Conservation (phyloP, 345 rosid species). For the Zanthoxylum bungeanum region DNA sequence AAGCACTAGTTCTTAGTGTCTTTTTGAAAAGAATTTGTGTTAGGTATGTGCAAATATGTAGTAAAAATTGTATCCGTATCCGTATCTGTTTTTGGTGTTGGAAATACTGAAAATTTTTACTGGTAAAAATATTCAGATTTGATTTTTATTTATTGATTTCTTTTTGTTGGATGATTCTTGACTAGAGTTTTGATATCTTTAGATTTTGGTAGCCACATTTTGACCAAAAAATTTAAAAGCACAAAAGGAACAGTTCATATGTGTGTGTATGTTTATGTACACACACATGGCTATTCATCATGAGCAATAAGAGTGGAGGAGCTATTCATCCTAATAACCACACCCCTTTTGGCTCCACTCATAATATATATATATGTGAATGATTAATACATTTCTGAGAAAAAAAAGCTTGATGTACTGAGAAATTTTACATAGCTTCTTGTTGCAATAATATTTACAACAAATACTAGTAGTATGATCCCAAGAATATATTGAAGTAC, state of each 20-base stretch:
- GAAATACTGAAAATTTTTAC: slow-evolving; percentile 6
- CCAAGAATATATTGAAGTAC: neutral
- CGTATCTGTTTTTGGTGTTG: neutral
- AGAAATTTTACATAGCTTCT: neutral
- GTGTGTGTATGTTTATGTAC: no score
- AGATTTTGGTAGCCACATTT: neutral
- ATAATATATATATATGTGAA: neutral
- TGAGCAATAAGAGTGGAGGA: neutral
- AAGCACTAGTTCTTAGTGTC: slow-evolving; percentile 9
- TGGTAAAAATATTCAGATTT: neutral
- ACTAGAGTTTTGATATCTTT: neutral
- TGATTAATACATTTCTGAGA: neutral
- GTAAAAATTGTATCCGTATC: slow-evolving; percentile 3
- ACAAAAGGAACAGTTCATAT: neutral
- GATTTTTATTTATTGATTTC: neutral
- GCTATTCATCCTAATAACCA: neutral
- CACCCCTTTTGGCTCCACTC: neutral
- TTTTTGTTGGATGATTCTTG: neutral
- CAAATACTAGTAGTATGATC: neutral
- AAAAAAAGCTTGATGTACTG: neutral
- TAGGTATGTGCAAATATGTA: slow-evolving; percentile 2
- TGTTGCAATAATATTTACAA: neutral
- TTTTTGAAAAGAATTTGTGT: slow-evolving; percentile 11
- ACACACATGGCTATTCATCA: neutral
- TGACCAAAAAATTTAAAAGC: neutral